Conservation (phyloP, 495 filamentous ascomycete genomes). For the Daldinia bambusicola region DNA sequence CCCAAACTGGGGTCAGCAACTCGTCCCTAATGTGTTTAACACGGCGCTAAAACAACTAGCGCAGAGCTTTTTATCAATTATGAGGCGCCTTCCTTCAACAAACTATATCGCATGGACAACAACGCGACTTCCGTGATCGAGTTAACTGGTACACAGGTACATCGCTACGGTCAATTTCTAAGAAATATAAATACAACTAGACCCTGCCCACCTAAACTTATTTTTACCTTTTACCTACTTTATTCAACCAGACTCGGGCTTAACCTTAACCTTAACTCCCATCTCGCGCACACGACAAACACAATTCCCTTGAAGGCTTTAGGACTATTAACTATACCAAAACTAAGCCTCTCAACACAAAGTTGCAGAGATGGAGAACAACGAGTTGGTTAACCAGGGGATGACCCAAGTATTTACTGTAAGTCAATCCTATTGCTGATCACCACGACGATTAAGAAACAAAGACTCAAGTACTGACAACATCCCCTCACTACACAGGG, state of each 20-base stretch:
- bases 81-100: not conserved
- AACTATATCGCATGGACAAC: not conserved
- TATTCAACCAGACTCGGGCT: not conserved
- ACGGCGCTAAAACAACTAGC: not conserved
- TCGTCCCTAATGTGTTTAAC: not conserved
- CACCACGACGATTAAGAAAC: not conserved
- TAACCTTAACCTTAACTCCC: not conserved
- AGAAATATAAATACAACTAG: not conserved
- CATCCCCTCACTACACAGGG: slow-evolving; percentile 9
- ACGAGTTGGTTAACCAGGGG: slow-evolving; percentile 13
- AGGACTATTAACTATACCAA: not conserved
- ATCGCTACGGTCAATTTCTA: not conserved
- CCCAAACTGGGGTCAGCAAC: not conserved
- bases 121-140: not conserved
- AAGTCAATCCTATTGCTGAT: not conserved
- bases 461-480: slow-evolving; percentile 3
- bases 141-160: not conserved
- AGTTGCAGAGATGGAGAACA: slow-evolving; percentile 11
- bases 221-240: not conserved
- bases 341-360: not conserved
- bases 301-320: not conserved
- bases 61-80: not conserved
- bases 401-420: slow-evolving; percentile 28
- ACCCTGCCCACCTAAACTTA: not conserved
- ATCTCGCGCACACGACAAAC: not conserved